These are phyloP conservation scores for Aquanectria penicillioides DNA, from an alignment of 2,329 filamentous ascomycete species.

Conservation along the genomic window DNA sequence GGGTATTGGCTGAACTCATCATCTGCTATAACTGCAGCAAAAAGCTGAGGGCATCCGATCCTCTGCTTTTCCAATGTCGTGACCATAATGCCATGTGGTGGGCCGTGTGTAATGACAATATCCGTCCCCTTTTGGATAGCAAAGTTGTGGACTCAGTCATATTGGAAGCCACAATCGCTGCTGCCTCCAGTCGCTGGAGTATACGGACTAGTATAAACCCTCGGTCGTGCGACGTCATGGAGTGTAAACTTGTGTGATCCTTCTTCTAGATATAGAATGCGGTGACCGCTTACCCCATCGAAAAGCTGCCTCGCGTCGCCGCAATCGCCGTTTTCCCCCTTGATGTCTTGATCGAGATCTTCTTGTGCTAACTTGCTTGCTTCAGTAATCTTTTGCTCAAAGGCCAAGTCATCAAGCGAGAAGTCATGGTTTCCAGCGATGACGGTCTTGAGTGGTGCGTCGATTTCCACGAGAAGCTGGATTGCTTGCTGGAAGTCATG, in stretches of 20 bases:
- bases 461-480: slow-evolving; percentile 48
- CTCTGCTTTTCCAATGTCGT: slow-evolving; percentile 40
- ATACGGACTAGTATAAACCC: slow-evolving; percentile 57
- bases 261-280: slow-evolving; percentile 54
- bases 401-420: slow-evolving; percentile 49
- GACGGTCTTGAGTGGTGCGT: slow-evolving; percentile 58
- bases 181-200: slow-evolving; percentile 50
- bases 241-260: slow-evolving; percentile 53
- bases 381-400: slow-evolving; percentile 42
- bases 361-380: slow-evolving; percentile 19
- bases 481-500: slow-evolving; percentile 51
- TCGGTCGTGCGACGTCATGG: slow-evolving; percentile 52
- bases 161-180: slow-evolving; percentile 56
- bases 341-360: slow-evolving; percentile 15
- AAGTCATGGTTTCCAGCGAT: slow-evolving; percentile 66
- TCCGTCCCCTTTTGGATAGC: slow-evolving; percentile 39
- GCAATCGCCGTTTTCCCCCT: slow-evolving; percentile 49
- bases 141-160: slow-evolving; percentile 44
- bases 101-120: slow-evolving; percentile 41
- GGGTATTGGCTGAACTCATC: slow-evolving; percentile 1
- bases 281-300: slow-evolving; percentile 29
- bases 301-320: slow-evolving; percentile 48
- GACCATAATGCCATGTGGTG: slow-evolving; percentile 52
- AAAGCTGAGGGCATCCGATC: slow-evolving; percentile 45
- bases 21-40: slow-evolving; percentile 30